These are phyloP conservation scores for Backusella westeae DNA, from an alignment of 192 early-diverging fungal species.

Conservation along the genomic window DNA sequence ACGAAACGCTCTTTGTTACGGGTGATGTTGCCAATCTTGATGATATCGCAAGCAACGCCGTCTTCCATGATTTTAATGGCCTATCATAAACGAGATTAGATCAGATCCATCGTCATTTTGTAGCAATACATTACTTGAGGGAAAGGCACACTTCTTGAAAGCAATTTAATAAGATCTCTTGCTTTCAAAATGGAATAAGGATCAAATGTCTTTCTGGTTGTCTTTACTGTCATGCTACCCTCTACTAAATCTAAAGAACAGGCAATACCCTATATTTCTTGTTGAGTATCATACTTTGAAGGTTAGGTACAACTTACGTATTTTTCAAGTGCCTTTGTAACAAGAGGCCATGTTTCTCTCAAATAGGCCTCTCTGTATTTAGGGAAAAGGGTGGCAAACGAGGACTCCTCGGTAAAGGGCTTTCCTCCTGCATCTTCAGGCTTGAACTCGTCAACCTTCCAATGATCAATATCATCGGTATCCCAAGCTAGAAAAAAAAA, in stretches of 20 bases:
- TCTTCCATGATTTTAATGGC: constrained; percentile 93
- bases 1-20: constrained; percentile 98
- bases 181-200: constrained; percentile 94
- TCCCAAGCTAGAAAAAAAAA: constrained; percentile 67
- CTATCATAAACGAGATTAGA: constrained; percentile 18
- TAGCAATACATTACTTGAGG: constrained; percentile 58
- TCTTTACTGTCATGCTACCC: constrained; percentile 97
- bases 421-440: constrained; percentile 59
- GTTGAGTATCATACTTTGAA: too few relatives aligned
- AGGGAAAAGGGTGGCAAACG: constrained; percentile 96
- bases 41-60: constrained; percentile 87
- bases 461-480: constrained; percentile 90
- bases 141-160: constrained; percentile 91
- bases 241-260: constrained; percentile 95
- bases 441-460: constrained; percentile 89
- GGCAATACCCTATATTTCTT: constrained; percentile 62
- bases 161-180: constrained; percentile 91
- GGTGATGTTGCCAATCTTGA: constrained; percentile 96
- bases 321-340: constrained; percentile 77
- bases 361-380: constrained; percentile 97
- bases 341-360: constrained; percentile 87
- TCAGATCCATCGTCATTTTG: not conserved
- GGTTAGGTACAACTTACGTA: constrained; percentile 38
- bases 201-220: constrained; percentile 93
- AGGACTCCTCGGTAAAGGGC: constrained; percentile 90